Conservation (phyloP, 1,284 basidiomycete species). For the Marasmius sp. region DNA sequence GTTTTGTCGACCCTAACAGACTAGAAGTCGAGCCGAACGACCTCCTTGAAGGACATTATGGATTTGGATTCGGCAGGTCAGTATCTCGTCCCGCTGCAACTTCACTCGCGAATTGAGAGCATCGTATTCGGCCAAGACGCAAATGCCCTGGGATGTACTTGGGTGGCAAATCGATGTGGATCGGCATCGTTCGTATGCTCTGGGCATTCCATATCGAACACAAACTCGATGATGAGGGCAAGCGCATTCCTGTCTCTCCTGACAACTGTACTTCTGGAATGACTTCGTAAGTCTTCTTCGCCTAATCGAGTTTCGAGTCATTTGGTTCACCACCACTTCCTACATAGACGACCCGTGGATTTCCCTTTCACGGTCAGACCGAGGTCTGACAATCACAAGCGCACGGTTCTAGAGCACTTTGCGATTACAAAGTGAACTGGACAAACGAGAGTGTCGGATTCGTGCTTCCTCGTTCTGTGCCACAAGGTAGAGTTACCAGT, state of each 20-base stretch:
- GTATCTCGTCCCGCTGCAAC: too few species aligned
- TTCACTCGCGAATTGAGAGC: too few species aligned
- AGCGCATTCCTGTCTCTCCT: background rate
- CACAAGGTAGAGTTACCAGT: too few species aligned
- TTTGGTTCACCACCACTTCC: too few species aligned
- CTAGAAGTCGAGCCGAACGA: background rate
- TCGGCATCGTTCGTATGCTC: background rate
- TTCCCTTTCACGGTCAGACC: background rate
- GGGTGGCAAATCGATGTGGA: background rate
- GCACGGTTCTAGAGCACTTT: background rate
- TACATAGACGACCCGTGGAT: background rate
- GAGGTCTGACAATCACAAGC: background rate
- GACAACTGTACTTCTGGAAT: conserved; percentile 1
- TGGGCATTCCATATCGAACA: background rate
- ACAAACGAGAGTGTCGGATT: too few species aligned
- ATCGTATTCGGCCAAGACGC: background rate
- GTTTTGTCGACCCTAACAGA: background rate
- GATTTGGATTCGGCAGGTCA: background rate
- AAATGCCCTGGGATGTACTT: background rate
- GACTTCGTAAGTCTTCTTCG: background rate
- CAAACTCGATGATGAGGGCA: background rate
- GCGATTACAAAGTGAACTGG: too few species aligned
- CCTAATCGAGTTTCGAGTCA: too few species aligned
- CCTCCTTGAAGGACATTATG: background rate
- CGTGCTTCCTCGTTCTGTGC: too few species aligned